Evolutionary conservation across 1,139 yeast species (phyloP).

Genomic region (Pneumocystis murina): DNA sequence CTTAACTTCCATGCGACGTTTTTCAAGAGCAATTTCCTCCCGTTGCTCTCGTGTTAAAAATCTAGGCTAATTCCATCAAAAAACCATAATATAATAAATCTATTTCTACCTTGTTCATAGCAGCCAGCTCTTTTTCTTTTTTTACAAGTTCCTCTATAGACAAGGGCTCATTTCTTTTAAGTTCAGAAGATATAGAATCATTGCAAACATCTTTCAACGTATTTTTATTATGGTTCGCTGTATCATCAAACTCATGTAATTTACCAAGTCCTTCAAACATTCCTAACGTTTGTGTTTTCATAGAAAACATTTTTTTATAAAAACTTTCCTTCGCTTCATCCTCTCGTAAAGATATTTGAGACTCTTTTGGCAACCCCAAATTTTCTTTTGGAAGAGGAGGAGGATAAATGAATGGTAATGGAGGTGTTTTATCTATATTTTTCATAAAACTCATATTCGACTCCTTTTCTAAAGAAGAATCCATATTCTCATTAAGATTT

Average conservation of each 20-base stretch:
- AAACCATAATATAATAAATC: not conserved
- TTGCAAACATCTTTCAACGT: too few relatives aligned
- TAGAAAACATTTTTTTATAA: too few relatives aligned
- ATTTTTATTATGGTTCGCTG: too few relatives aligned
- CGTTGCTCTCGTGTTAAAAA: constrained; percentile 33
- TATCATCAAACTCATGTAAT: too few relatives aligned
- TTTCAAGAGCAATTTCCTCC: constrained; percentile 24
- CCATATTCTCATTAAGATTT: too few relatives aligned
- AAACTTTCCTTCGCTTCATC: not conserved
- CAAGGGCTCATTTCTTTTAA: constrained; percentile 4
- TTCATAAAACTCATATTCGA: not conserved
- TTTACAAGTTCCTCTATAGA: constrained; percentile 14
- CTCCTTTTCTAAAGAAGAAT: not conserved
- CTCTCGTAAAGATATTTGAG: too few relatives aligned
- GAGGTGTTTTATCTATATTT: not conserved
- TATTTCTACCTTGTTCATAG: constrained; percentile 8
- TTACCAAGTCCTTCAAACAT: too few relatives aligned
- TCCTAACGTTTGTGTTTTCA: too few relatives aligned
- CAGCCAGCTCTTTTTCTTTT: constrained; percentile 11
- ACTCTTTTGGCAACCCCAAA: not conserved
- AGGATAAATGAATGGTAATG: not conserved
- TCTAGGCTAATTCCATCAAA: constrained; percentile 11
- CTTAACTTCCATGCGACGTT: constrained; percentile 17
- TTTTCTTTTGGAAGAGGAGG: not conserved
- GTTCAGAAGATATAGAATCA: not conserved